Base-by-base conservation (phyloP, 2,329 filamentous ascomycete genomes). In the Talaromyces sp. region DNA sequence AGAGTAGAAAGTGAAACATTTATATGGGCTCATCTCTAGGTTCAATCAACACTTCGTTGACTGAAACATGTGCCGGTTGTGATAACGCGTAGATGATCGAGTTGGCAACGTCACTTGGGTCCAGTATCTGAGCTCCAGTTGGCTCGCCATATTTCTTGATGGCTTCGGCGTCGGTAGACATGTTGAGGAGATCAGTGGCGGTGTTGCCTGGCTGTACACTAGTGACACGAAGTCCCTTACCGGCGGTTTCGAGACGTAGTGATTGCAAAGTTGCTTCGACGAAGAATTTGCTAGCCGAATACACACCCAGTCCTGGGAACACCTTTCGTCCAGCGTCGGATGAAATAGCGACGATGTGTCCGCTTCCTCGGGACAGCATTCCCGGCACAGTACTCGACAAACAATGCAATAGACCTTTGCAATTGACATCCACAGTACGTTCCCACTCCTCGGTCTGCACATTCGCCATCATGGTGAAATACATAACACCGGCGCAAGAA, bases 391-490 rank as follows among this genome's bases (percentile, higher is more conserved):
- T 87, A 1, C 89, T 84, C 0, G 89, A 85, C 3, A 94, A 82
- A 69, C 87, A 89, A 81, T 94, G 85, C 62, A 93, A 80, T 1
- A 94, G 83, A 43, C 91, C 91, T 78, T 93, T 93, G 86, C 91
- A 93, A 80, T 94, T 94, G 70, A 94, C 90, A 71, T 93, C 91
- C 49, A 94, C 90, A 0, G 90, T 93, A 65, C 86, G 89, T 68
- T 93, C 88, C 91, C 91, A 94, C 71, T 94, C 88, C 5, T 91
- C 89, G 0, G 82, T 85, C 68, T 90, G 85, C 16, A 81, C 84
- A 73, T 93, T 93, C 64, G 88, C 86, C 91, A 94, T 93, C 87
- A 93, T 88, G 63, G 91, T 93, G 78, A 88, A 94, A 80, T 94
- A 94, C 91, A 94, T 94, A 73, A 94, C 91, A 41, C 91, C 91